Evolutionary conservation across 139 green algal species (phyloP).

Genomic region (Chlamydomonas schloesseri): DNA sequence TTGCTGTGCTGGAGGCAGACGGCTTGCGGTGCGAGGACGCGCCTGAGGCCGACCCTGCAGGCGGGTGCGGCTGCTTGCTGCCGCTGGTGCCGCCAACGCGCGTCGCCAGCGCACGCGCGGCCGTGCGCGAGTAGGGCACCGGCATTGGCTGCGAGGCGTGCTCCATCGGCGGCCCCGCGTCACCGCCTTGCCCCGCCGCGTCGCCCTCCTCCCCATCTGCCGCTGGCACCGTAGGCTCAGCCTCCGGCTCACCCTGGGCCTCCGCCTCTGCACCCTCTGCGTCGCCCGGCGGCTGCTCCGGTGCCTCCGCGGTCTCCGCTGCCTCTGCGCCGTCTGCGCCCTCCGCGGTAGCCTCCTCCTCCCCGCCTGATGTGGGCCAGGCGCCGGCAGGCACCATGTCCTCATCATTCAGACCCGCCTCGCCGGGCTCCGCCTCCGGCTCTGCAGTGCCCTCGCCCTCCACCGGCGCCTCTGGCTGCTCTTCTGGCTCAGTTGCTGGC

Average conservation of each 20-base stretch:
- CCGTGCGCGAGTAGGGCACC: constrained; percentile 19
- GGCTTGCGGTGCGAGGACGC: too few species aligned
- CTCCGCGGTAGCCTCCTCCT: too few species aligned
- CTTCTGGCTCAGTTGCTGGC: background rate
- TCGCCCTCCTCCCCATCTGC: background rate
- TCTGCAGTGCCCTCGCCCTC: background rate
- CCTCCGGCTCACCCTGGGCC: background rate
- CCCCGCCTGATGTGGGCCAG: too few species aligned
- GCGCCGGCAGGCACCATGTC: background rate
- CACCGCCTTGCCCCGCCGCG: background rate
- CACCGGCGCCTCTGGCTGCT: background rate
- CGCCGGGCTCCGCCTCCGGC: background rate
- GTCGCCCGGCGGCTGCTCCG: background rate
- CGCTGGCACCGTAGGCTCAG: background rate
- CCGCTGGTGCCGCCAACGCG: background rate
- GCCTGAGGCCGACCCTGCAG: background rate
- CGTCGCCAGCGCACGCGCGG: background rate
- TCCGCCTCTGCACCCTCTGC: background rate
- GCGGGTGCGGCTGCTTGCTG: background rate
- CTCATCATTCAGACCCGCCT: background rate
- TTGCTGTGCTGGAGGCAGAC: too few species aligned
- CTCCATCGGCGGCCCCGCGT: background rate
- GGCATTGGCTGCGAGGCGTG: background rate
- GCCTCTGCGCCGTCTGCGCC: too few species aligned
- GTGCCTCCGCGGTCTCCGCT: too few species aligned